phyloP scores from a whole-genome alignment of 805 yeast species.

The Saccharomycopsis sp. region DNA sequence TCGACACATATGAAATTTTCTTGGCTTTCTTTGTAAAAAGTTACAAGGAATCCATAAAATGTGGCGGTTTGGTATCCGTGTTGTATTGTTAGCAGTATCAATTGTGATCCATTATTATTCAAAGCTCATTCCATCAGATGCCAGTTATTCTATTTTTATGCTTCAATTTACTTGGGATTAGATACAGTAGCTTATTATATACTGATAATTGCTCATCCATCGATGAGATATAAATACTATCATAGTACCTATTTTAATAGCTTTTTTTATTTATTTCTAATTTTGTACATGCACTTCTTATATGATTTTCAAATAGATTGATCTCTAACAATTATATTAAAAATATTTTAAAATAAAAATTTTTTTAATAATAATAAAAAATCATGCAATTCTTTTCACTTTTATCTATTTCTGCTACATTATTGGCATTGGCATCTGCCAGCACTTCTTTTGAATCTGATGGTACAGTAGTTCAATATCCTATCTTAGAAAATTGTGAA shows the following conservation, averaged over 20 bases:
- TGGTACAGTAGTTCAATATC: constrained; percentile 6
- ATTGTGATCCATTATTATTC: background rate
- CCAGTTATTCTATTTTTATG: background rate
- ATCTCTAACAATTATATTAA: background rate
- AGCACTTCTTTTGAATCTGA: background rate
- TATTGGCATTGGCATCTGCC: background rate
- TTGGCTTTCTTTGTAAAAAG: background rate
- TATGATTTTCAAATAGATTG: too few species aligned
- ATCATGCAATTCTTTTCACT: background rate
- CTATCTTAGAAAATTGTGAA: constrained; percentile 10
- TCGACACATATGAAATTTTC: background rate
- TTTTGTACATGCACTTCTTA: background rate
- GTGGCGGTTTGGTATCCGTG: background rate
- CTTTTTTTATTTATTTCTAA: too few species aligned
- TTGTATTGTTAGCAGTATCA: background rate
- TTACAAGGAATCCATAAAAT: background rate
- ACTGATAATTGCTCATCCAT: too few species aligned
- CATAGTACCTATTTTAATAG: too few species aligned
- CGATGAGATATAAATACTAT: too few species aligned
- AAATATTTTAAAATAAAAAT: too few species aligned
- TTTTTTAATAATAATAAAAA: background rate
- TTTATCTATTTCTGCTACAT: background rate
- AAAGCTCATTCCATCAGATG: background rate
- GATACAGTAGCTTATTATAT: too few species aligned
- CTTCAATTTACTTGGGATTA: background rate